Conservation (phyloP, 495 filamentous ascomycete genomes). For the Filosporella fistucella region DNA sequence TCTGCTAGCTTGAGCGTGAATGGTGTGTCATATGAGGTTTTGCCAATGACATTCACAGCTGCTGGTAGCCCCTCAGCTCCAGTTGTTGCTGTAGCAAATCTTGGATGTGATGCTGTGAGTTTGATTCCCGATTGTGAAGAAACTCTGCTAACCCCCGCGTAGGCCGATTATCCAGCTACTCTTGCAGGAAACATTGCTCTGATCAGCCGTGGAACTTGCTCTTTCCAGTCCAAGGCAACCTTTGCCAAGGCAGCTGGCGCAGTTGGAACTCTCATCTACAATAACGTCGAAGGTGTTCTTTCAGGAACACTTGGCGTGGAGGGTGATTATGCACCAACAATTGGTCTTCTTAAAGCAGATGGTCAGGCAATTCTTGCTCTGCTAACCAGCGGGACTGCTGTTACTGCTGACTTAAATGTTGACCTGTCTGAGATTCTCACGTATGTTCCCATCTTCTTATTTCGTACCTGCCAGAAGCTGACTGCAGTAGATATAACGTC, state of each 20-base stretch:
- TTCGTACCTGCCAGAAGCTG: too few species aligned
- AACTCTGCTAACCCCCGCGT: slow-evolving; percentile 7
- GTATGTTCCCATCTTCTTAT: too few species aligned
- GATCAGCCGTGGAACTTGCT: slow-evolving; percentile 56
- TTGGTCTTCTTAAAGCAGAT: slow-evolving; percentile 47
- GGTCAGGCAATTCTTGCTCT: slow-evolving; percentile 36
- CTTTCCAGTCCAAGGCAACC: slow-evolving; percentile 55
- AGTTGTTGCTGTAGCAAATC: slow-evolving; percentile 43
- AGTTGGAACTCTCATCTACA: slow-evolving; percentile 56
- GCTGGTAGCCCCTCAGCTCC: slow-evolving; percentile 25
- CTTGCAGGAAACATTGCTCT: slow-evolving; percentile 57
- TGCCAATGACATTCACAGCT: slow-evolving; percentile 35
- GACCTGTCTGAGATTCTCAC: slow-evolving; percentile 28
- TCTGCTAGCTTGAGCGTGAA: slow-evolving; percentile 30
- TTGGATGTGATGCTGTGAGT: slow-evolving; percentile 47
- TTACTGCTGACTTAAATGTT: not conserved
- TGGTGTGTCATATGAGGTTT: slow-evolving; percentile 22
- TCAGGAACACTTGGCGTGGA: slow-evolving; percentile 50
- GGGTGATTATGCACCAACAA: slow-evolving; percentile 45
- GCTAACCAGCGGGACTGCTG: too few species aligned
- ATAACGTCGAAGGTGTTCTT: slow-evolving; percentile 52
- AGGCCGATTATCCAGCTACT: slow-evolving; percentile 51
- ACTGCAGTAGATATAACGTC: too few species aligned
- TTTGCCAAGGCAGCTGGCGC: slow-evolving; percentile 57
- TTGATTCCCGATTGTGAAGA: not conserved